A percentile compares a stretch with the other conserved stretches of the same genome.
Evolutionary conservation across 176 grass and related monocot genomes (phyloP).

Genomic region (Lolium perenne): DNA sequence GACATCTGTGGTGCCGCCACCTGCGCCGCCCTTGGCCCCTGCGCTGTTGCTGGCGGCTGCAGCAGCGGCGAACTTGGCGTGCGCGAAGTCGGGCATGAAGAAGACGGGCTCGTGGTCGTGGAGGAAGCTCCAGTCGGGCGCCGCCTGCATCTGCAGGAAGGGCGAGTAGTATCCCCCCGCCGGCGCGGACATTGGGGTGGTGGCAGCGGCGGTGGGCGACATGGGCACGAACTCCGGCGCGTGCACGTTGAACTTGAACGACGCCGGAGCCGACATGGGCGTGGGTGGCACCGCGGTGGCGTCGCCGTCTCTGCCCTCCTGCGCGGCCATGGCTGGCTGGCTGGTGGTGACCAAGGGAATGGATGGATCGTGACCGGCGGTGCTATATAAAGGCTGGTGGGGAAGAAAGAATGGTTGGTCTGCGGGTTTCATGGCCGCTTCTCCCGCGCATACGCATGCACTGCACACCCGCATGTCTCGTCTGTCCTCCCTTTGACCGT

Average conservation of each 20-base stretch:
- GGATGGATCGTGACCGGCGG: constrained; percentile 9
- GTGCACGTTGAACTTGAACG: constrained; percentile 71
- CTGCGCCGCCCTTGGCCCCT: constrained; percentile 28
- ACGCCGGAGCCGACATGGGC: not conserved
- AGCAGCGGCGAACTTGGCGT: constrained; percentile 48
- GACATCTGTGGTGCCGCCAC: constrained; percentile 39
- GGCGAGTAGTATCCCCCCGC: constrained; percentile 61
- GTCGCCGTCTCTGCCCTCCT: constrained; percentile 36
- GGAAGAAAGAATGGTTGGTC: constrained; percentile 15
- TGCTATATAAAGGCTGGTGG: constrained; percentile 19
- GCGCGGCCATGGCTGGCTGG: constrained; percentile 37
- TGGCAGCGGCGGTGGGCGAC: constrained; percentile 32
- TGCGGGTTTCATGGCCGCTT: constrained; percentile 52
- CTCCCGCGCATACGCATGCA: constrained; percentile 27
- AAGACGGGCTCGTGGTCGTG: constrained; percentile 60
- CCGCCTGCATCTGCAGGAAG: constrained; percentile 58
- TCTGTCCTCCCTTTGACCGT: not conserved
- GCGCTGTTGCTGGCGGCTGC: constrained; percentile 38
- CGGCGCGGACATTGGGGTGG: constrained; percentile 33
- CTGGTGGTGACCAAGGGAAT: not conserved
- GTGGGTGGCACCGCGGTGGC: not conserved
- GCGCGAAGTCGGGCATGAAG: constrained; percentile 68
- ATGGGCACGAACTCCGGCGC: constrained; percentile 81
- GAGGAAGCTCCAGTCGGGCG: constrained; percentile 69
- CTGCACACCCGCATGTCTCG: constrained; percentile 30